Evolutionary conservation across 768 basidiomycete genomes (phyloP).

Genomic region (Hortiboletus flavorubellus): DNA sequence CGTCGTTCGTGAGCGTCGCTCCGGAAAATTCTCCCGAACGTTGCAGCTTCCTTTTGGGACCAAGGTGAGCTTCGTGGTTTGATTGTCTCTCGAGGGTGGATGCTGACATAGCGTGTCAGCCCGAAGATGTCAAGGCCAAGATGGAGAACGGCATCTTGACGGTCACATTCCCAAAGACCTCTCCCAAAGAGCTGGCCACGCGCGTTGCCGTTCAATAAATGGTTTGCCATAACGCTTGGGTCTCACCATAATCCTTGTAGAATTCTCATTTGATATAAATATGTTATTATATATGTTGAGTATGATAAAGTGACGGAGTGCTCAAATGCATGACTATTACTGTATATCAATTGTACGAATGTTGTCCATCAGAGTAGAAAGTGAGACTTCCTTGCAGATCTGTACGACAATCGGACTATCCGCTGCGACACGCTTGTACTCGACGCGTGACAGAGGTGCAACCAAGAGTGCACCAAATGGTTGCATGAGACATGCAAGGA

Average conservation of each 20-base stretch:
- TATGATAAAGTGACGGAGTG: background rate
- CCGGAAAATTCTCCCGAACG: slow-evolving; percentile 44
- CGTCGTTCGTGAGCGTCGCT: slow-evolving; percentile 42
- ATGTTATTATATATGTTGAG: background rate
- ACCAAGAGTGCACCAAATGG: too few species aligned
- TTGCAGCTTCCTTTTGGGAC: slow-evolving; percentile 46
- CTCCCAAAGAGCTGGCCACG: slow-evolving; percentile 32
- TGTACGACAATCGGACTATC: background rate
- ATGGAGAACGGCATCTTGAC: slow-evolving; percentile 48
- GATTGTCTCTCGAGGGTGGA: background rate
- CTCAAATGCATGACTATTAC: background rate
- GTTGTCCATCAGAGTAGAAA: background rate
- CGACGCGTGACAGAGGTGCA: too few species aligned
- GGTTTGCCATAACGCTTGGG: background rate
- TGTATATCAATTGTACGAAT: background rate
- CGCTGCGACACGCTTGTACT: background rate
- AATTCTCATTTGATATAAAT: background rate
- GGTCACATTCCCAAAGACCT: slow-evolving; percentile 46
- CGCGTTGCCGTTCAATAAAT: background rate
- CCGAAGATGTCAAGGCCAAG: slow-evolving; percentile 44
- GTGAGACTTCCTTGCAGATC: background rate
- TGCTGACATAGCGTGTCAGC: slow-evolving; percentile 21
- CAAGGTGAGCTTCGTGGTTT: slow-evolving; percentile 32
- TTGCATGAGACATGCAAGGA: too few species aligned
- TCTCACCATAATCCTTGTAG: background rate